Conservation (phyloP, 352 stramenopile genomes). For the Phytophthora multivora region DNA sequence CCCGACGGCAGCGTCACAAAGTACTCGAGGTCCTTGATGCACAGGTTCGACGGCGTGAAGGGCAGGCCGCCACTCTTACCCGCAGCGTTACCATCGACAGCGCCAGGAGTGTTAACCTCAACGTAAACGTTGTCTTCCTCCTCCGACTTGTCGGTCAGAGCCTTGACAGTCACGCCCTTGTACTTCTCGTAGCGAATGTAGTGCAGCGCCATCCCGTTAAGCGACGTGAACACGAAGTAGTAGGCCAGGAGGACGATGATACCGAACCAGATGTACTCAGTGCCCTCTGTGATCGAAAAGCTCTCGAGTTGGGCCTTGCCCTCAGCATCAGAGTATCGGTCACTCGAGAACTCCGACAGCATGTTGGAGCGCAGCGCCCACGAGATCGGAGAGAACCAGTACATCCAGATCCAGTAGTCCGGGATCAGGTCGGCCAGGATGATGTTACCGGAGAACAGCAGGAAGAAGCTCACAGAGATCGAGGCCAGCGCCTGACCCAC, state of each 20-base stretch:
- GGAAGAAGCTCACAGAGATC: conserved; percentile 65
- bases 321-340: conserved; percentile 28
- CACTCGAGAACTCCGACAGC: conserved; percentile 58
- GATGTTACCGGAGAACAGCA: conserved; percentile 78
- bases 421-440: conserved; percentile 69
- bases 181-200: conserved; percentile 60
- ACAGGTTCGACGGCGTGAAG: conserved; percentile 48
- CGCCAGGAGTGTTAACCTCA: conserved; percentile 30
- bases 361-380: conserved; percentile 63
- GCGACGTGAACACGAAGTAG: conserved; percentile 58
- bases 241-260: conserved; percentile 49
- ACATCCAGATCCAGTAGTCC: conserved; percentile 81
- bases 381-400: conserved; percentile 70
- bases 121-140: conserved; percentile 45
- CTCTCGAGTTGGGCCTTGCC: conserved; percentile 23
- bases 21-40: conserved; percentile 55
- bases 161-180: conserved; percentile 41
- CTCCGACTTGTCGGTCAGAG: conserved; percentile 26
- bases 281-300: conserved; percentile 47
- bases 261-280: conserved; percentile 56
- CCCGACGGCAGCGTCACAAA: conserved; percentile 56
- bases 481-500: conserved; percentile 47
- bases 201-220: conserved; percentile 52
- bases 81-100: background rate
- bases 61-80: conserved; percentile 30